phyloP scores from a whole-genome alignment of 1,284 basidiomycete genomes.

The Sphaerobolus stellatus region DNA sequence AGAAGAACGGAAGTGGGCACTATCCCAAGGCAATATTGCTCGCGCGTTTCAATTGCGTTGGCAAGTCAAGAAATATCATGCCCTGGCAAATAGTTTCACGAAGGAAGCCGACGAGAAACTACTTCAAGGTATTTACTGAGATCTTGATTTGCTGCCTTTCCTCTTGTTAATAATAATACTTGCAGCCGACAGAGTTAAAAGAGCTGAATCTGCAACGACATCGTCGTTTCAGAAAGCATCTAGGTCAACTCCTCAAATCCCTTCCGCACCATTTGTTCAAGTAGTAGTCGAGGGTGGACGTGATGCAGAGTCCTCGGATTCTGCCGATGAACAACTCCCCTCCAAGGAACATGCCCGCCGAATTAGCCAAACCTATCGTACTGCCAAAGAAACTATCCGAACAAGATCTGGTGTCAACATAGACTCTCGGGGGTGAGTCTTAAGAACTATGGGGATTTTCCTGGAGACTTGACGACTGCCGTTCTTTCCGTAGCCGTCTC shows the following conservation, averaged over 20 bases:
- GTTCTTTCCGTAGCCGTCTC: conserved; percentile 3
- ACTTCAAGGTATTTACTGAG: conserved; percentile 51
- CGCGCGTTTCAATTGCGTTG: conserved; percentile 75
- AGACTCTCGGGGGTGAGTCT: conserved; percentile 6
- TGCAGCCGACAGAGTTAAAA: conserved; percentile 11
- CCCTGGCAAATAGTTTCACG: conserved; percentile 75
- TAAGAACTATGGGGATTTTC: not conserved
- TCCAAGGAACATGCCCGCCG: too few relatives aligned
- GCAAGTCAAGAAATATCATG: conserved; percentile 75
- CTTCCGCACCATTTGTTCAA: conserved; percentile 5
- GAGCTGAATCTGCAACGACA: not conserved
- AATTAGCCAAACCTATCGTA: too few relatives aligned
- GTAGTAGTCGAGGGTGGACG: conserved; percentile 10
- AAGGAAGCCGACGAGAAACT: conserved; percentile 73
- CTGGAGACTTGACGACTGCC: not conserved
- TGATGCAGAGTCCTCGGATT: too few relatives aligned
- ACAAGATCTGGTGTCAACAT: conserved; percentile 1
- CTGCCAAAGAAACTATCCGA: too few relatives aligned
- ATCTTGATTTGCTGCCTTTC: conserved; percentile 1
- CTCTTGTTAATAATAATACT: not conserved
- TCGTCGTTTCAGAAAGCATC: too few relatives aligned
- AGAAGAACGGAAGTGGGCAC: conserved; percentile 81
- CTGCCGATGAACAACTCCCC: too few relatives aligned
- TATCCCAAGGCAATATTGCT: conserved; percentile 69
- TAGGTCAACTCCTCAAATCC: too few relatives aligned